A percentile compares a stretch with the other conserved stretches of the same genome.
Evolutionary conservation across 148 eudicot genomes (phyloP).

Genomic region (Nepenthes gracilis): DNA sequence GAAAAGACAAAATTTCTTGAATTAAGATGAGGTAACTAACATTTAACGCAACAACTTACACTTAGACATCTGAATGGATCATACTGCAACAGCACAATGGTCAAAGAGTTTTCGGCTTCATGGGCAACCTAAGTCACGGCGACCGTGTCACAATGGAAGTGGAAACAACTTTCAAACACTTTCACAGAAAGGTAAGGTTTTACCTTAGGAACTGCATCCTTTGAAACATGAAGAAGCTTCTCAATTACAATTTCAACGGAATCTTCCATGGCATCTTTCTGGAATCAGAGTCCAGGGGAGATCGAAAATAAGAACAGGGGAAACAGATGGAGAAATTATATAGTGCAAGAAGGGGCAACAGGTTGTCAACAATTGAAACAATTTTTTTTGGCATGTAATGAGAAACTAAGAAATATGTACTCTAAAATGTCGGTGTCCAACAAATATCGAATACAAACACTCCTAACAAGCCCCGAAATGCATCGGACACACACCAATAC

Average conservation of each 20-base stretch:
- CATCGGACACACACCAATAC: too few species aligned
- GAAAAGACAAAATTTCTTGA: neutral
- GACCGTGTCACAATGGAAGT: neutral
- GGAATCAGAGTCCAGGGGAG: constrained; percentile 10
- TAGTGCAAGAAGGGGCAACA: constrained; percentile 2
- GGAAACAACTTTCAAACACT: neutral
- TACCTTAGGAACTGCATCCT: constrained; percentile 63
- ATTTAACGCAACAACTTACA: constrained; percentile 31
- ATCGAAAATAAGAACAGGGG: neutral
- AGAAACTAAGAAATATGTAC: too few species aligned
- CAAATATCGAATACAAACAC: neutral
- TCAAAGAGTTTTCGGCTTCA: constrained; percentile 76
- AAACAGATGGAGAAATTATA: neutral
- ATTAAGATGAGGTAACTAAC: neutral
- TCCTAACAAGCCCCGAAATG: neutral
- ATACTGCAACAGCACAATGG: constrained; percentile 58
- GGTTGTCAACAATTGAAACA: too few species aligned
- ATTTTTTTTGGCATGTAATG: too few species aligned
- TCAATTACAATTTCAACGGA: constrained; percentile 89
- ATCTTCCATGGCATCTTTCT: constrained; percentile 88
- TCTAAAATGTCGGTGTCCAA: neutral
- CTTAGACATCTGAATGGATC: constrained; percentile 73
- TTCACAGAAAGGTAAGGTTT: neutral
- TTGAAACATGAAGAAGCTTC: constrained; percentile 69
- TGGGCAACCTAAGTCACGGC: constrained; percentile 41